Evolutionary conservation across 2,329 filamentous ascomycete species (phyloP).

Genomic region (Endoconidiophora polonica): DNA sequence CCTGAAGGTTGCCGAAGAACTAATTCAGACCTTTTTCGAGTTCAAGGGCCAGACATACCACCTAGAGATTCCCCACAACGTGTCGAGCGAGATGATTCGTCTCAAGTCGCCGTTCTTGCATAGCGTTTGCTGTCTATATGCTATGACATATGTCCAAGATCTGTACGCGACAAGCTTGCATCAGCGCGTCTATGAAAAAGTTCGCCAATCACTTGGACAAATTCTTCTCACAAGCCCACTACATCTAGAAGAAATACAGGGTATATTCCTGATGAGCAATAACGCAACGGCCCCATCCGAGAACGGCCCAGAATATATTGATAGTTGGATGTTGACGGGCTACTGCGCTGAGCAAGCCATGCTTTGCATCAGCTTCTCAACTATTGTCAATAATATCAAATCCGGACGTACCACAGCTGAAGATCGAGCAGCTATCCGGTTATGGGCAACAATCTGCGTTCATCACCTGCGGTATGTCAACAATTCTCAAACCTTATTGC

Average conservation of each 20-base stretch:
- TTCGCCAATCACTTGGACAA: conserved; percentile 23
- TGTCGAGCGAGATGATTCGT: conserved; percentile 16
- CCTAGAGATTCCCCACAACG: conserved; percentile 9
- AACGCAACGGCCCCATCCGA: conserved; percentile 15
- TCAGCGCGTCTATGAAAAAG: conserved; percentile 24
- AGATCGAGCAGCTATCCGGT: conserved; percentile 20
- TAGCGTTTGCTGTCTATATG: conserved; percentile 25
- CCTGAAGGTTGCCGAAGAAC: conserved; percentile 10
- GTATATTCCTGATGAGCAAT: conserved; percentile 23
- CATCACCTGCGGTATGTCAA: conserved; percentile 21
- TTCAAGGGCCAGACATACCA: conserved; percentile 11
- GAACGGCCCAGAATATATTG: conserved; percentile 22
- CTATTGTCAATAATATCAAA: conserved; percentile 23
- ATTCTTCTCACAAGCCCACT: conserved; percentile 24
- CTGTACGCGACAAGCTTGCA: conserved; percentile 16
- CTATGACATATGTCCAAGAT: conserved; percentile 20
- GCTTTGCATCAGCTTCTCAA: conserved; percentile 26
- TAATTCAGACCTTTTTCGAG: conserved; percentile 12
- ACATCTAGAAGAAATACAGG: conserved; percentile 25
- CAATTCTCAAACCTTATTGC: too few species aligned
- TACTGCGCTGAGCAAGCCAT: conserved; percentile 28
- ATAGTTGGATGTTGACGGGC: conserved; percentile 27
- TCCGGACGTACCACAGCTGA: conserved; percentile 18
- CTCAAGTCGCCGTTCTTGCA: conserved; percentile 24
- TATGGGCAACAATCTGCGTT: conserved; percentile 23